Percentiles rank a stretch among this genome's conserved stretches.
Conservation (phyloP, 2,329 filamentous ascomycete species). For the Trichoderma afroharzianum region DNA sequence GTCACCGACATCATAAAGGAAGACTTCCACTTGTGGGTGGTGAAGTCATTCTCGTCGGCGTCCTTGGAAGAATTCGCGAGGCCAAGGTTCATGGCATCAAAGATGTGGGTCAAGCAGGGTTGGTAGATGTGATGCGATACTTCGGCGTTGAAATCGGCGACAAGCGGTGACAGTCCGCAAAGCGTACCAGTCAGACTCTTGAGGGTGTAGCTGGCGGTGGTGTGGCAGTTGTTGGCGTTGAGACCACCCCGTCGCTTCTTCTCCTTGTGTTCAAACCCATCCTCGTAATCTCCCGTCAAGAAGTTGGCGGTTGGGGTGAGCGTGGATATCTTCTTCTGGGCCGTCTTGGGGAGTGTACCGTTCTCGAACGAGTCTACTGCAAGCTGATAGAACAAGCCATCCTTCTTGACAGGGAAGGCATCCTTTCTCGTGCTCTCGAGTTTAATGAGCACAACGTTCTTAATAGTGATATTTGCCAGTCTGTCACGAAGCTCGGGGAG, state of each 20-base stretch:
- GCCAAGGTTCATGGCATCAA: slow-evolving; percentile 29
- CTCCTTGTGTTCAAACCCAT: slow-evolving; percentile 28
- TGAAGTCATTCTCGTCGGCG: slow-evolving; percentile 21
- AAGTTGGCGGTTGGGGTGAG: slow-evolving; percentile 32
- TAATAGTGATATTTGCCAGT: slow-evolving; percentile 33
- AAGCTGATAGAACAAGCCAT: slow-evolving; percentile 35
- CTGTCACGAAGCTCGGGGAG: slow-evolving; percentile 26
- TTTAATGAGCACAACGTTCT: slow-evolving; percentile 40
- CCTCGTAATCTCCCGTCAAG: slow-evolving; percentile 33
- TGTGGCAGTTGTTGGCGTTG: slow-evolving; percentile 37
- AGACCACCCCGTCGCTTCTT: slow-evolving; percentile 34
- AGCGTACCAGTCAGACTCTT: slow-evolving; percentile 41
- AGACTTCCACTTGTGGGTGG: slow-evolving; percentile 29
- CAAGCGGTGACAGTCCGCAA: slow-evolving; percentile 39
- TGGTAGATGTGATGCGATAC: slow-evolving; percentile 42
- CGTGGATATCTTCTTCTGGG: slow-evolving; percentile 26
- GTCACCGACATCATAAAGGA: slow-evolving; percentile 33
- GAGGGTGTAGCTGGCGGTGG: slow-evolving; percentile 40
- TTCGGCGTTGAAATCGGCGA: slow-evolving; percentile 41
- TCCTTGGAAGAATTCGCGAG: slow-evolving; percentile 19
- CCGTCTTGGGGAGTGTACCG: slow-evolving; percentile 31
- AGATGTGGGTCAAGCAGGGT: slow-evolving; percentile 39
- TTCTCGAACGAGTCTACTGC: slow-evolving; percentile 32
- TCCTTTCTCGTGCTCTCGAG: slow-evolving; percentile 43
- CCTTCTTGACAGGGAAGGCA: slow-evolving; percentile 41